Evolutionary conservation across 2,329 filamentous ascomycete genomes (phyloP), one percentile per base, ranked within the genome.

Genomic region (Westerdykella ornata): DNA sequence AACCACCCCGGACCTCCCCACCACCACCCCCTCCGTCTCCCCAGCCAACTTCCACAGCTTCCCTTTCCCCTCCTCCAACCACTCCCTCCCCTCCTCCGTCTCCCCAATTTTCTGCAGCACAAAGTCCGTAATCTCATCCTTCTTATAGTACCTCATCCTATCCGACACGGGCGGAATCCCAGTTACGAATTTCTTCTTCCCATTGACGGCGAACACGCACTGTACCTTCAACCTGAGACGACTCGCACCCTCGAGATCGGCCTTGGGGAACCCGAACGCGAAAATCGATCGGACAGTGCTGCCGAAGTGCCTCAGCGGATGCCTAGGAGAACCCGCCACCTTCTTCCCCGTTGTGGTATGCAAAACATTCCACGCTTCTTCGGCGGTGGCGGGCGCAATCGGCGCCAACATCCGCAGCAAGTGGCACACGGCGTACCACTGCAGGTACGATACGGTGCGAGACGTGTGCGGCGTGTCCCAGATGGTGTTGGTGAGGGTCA

Each of bases 321-420:
- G 38, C 9, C n/a, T 16, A 11, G 30, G 37, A 17, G 42, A n/a
- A 34, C 18, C 5, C 12, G 33, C 30, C 14, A 49, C 47, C 2
- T 57, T 15, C n/a, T 56, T 39, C 18, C 51, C 38, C n/a, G 48
- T 48, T 41, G 65, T 59, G 4, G n/a, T 12, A 15, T 68, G 60
- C n/a, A 89, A 71, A 2, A 76, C 54, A 46, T 76, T 72, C 85
- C 85, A 94, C 62, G 81, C 85, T 67, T 94, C 86, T 52, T 90
- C 87, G 1, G 86, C 76, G 44, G 92, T 80, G 0, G 84, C 85
- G 0, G 88, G 88, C 0, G 85, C 79, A 39, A 94, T 80, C 3
- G 88, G 88, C 0, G 86, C 84, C 52, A 89, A 71, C 69, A 94
- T 78, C 37, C 79, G 78, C 31, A 90, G 61, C 7, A 94, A 74